These are phyloP conservation scores for Talaromyces pinophilus DNA, from an alignment of 2,329 filamentous ascomycete species.

Conservation along the genomic window DNA sequence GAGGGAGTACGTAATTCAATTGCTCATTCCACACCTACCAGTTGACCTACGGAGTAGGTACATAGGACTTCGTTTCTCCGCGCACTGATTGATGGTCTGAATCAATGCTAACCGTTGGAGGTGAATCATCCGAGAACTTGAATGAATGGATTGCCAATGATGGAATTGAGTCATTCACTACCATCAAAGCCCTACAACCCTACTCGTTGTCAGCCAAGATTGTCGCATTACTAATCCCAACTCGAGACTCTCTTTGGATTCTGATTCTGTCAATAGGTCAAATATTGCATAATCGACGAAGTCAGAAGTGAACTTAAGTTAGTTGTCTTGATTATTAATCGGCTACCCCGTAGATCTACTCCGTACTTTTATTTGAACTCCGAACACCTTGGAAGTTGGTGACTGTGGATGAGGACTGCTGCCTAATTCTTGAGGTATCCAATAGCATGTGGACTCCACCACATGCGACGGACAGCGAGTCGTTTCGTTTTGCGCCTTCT, in stretches of 20 bases:
- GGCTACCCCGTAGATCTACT: neutral
- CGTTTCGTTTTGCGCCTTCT: neutral
- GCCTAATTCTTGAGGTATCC: conserved; percentile 3
- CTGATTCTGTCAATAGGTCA: neutral
- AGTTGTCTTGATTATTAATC: neutral
- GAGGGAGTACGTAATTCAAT: neutral
- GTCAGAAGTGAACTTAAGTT: neutral
- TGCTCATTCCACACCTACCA: neutral
- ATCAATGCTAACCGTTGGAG: neutral
- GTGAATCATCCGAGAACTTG: neutral
- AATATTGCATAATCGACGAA: neutral
- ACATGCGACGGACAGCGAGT: neutral
- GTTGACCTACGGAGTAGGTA: neutral
- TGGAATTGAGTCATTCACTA: neutral
- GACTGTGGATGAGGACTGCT: neutral
- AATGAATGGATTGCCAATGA: neutral
- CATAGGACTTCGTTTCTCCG: neutral
- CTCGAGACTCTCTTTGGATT: too few relatives aligned
- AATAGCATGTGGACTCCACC: neutral
- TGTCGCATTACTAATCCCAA: neutral
- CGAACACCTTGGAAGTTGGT: neutral
- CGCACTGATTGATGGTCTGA: neutral
- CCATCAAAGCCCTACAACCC: neutral
- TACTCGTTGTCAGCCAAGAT: neutral
- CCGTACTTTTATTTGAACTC: neutral